phyloP scores from a whole-genome alignment of 1,139 yeast species.

The Lodderomyces parapsilosis region DNA sequence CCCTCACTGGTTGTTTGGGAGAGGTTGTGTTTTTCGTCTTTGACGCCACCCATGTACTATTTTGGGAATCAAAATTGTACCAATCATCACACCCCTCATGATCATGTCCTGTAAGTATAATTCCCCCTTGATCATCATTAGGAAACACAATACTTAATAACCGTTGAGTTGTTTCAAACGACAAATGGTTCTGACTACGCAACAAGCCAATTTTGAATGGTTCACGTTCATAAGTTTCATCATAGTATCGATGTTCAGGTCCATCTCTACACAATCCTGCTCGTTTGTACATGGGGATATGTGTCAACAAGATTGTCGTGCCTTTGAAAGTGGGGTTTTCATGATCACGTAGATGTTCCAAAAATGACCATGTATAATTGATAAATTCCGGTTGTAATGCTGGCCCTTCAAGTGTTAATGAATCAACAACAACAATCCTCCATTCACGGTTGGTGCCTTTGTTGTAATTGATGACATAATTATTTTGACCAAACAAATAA shows the following conservation, averaged over 20 bases:
- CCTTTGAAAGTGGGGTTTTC: slow-evolving; percentile 58
- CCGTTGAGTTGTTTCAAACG: slow-evolving; percentile 61
- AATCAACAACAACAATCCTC: slow-evolving; percentile 83
- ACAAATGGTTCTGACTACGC: slow-evolving; percentile 85
- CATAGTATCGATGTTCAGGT: slow-evolving; percentile 62
- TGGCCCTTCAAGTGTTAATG: slow-evolving; percentile 87
- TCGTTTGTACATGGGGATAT: slow-evolving; percentile 81
- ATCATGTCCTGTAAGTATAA: slow-evolving; percentile 91
- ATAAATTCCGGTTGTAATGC: slow-evolving; percentile 72
- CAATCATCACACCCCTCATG: slow-evolving; percentile 87
- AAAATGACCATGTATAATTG: slow-evolving; percentile 68
- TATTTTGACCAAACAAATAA: slow-evolving; percentile 75
- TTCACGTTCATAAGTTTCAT: slow-evolving; percentile 46
- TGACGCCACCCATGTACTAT: slow-evolving; percentile 61
- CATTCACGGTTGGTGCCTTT: slow-evolving; percentile 64
- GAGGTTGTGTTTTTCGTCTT: slow-evolving; percentile 26
- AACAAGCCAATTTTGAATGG: slow-evolving; percentile 69
- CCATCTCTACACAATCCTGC: slow-evolving; percentile 86
- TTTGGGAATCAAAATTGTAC: slow-evolving; percentile 41
- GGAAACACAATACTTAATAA: slow-evolving; percentile 71
- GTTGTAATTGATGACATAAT: slow-evolving; percentile 73
- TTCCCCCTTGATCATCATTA: slow-evolving; percentile 61
- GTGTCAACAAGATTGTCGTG: slow-evolving; percentile 80
- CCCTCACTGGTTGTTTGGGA: slow-evolving; percentile 54
- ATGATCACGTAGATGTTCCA: slow-evolving; percentile 51